These are phyloP conservation scores for Cyberlindnera mrakii DNA, from an alignment of 805 yeast genomes.

Conservation along the genomic window DNA sequence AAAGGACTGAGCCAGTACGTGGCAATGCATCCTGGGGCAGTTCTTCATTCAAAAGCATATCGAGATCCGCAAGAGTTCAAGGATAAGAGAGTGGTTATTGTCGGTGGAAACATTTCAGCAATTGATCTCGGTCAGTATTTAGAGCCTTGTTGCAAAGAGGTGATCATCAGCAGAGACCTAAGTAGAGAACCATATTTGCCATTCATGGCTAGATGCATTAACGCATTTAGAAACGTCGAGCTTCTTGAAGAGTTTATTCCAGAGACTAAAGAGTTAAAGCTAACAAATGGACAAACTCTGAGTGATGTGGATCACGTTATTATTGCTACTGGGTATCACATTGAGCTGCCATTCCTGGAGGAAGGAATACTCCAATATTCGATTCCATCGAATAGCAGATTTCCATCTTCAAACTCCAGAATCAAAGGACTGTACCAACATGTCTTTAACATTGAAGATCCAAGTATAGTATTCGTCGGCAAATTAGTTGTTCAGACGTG, in stretches of 20 bases:
- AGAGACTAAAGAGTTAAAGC: conserved; percentile 22
- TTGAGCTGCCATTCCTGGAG: conserved; percentile 32
- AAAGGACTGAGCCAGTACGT: conserved; percentile 42
- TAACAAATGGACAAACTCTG: conserved; percentile 30
- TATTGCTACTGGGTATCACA: conserved; percentile 40
- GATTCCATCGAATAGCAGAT: conserved; percentile 16
- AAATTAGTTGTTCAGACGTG: conserved; percentile 33
- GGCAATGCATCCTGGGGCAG: conserved; percentile 33
- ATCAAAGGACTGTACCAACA: conserved; percentile 40
- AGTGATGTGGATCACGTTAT: conserved; percentile 32
- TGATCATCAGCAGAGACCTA: conserved; percentile 70
- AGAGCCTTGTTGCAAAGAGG: conserved; percentile 28
- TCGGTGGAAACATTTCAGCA: conserved; percentile 40
- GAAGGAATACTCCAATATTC: conserved; percentile 20
- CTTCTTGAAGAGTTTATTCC: conserved; percentile 24
- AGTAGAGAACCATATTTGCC: conserved; percentile 46
- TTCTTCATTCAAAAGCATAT: conserved; percentile 48
- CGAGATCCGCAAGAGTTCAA: conserved; percentile 34
- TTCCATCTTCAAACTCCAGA: conserved; percentile 26
- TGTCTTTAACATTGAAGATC: conserved; percentile 39
- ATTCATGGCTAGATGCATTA: conserved; percentile 28
- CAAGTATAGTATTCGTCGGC: conserved; percentile 41
- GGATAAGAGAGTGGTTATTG: conserved; percentile 35
- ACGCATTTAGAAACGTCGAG: conserved; percentile 23
- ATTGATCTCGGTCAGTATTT: conserved; percentile 42